Evolutionary conservation across 139 green algal genomes (phyloP).

Genomic region (Yamagishiella unicocca): DNA sequence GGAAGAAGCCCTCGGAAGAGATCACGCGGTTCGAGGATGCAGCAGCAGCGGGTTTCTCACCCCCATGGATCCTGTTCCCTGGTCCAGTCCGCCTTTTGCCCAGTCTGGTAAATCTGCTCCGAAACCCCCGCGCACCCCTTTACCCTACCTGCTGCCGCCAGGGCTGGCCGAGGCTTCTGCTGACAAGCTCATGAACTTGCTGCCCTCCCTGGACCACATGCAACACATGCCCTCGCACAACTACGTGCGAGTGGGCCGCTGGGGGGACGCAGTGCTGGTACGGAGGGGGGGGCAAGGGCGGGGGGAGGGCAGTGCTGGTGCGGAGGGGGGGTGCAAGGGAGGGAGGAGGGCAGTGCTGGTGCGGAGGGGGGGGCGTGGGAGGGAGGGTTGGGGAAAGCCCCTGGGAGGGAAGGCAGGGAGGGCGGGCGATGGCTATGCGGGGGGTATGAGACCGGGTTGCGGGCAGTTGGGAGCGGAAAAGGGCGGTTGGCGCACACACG

Average conservation of each 20-base stretch:
- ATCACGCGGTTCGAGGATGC: too few relatives aligned
- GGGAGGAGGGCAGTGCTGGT: not conserved
- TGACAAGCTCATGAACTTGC: not conserved
- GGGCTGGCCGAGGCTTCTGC: conserved; percentile 33
- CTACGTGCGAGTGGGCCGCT: conserved; percentile 58
- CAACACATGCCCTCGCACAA: conserved; percentile 70
- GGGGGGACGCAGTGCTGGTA: conserved; percentile 50
- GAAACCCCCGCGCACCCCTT: too few relatives aligned
- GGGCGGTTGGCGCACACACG: too few relatives aligned
- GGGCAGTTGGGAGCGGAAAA: too few relatives aligned
- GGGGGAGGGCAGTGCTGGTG: not conserved
- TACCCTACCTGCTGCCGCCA: not conserved
- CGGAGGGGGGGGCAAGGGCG: not conserved
- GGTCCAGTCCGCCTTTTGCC: too few relatives aligned
- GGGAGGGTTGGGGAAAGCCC: too few relatives aligned
- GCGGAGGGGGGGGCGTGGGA: not conserved
- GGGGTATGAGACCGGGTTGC: too few relatives aligned
- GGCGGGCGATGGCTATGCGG: too few relatives aligned
- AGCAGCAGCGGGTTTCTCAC: not conserved
- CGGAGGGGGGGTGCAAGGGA: not conserved
- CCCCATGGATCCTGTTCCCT: not conserved
- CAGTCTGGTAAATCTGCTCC: too few relatives aligned
- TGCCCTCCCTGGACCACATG: conserved; percentile 56
- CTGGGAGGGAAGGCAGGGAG: too few relatives aligned
- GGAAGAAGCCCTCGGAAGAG: not conserved